Percentiles rank a stretch among this genome's conserved stretches.
Evolutionary conservation across 345 rosid species (phyloP).

Genomic region (Corymbia maculata): DNA sequence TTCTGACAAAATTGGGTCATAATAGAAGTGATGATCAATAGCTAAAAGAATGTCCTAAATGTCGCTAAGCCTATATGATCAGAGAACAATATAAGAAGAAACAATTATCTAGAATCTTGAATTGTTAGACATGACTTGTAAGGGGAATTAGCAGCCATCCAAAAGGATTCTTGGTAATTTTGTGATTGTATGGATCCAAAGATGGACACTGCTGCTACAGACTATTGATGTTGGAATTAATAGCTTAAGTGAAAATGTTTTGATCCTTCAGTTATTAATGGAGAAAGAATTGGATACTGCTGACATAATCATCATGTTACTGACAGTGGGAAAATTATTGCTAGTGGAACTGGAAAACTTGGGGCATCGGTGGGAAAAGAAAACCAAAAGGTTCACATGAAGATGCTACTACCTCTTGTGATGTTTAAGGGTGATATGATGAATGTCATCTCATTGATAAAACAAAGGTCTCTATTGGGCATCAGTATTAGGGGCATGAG

Average conservation of each 20-base stretch:
- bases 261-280: background rate
- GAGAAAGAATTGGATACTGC: background rate
- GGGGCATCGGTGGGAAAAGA: background rate
- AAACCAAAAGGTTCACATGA: background rate
- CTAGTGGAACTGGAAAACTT: background rate
- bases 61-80: background rate
- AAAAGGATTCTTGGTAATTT: background rate
- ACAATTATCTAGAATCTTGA: background rate
- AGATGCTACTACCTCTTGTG: background rate
- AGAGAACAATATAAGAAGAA: background rate
- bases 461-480: background rate
- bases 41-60: background rate
- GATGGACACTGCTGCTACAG: background rate
- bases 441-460: background rate
- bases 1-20: background rate
- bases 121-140: background rate
- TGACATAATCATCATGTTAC: background rate
- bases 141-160: background rate
- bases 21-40: background rate
- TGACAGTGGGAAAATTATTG: background rate
- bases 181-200: background rate
- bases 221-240: background rate
- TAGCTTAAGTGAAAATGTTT: background rate
- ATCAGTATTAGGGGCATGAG: background rate
- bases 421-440: background rate